Conservation (phyloP, 2,329 filamentous ascomycete genomes). For the Phyllosticta citribraziliensis region DNA sequence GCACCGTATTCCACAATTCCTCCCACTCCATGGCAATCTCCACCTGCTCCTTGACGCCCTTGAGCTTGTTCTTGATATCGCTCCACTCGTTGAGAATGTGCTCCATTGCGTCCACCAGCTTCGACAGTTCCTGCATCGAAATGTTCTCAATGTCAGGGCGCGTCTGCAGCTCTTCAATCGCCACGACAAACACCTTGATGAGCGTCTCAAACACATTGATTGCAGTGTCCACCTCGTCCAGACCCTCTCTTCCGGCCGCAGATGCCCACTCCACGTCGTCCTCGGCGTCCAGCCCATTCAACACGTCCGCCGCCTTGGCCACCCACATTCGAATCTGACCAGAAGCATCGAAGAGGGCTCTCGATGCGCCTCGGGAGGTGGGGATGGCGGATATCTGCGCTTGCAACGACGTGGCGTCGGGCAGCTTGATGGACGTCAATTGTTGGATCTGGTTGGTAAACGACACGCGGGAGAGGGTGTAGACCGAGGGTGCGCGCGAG, state of each 20-base stretch:
- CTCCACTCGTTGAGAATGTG: conserved; percentile 75
- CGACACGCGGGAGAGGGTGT: conserved; percentile 82
- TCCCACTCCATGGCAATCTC: conserved; percentile 99
- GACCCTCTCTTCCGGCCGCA: conserved; percentile 73
- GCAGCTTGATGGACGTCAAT: conserved; percentile 80
- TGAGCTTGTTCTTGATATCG: conserved; percentile 66
- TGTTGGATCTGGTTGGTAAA: conserved; percentile 91
- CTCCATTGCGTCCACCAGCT: conserved; percentile 82
- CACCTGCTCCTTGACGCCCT: conserved; percentile 76
- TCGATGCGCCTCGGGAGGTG: conserved; percentile 73
- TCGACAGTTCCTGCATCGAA: conserved; percentile 58
- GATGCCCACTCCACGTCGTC: conserved; percentile 96
- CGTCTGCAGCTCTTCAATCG: conserved; percentile 83
- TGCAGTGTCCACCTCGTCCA: conserved; percentile 58
- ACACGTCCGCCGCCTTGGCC: conserved; percentile 78
- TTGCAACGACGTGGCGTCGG: conserved; percentile 73
- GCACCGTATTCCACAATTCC: conserved; percentile 85
- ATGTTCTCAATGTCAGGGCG: conserved; percentile 67
- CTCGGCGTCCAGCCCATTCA: conserved; percentile 81
- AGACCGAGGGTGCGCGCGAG: conserved; percentile 72
- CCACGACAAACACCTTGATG: conserved; percentile 83
- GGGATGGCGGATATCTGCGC: conserved; percentile 76
- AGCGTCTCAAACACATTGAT: conserved; percentile 79
- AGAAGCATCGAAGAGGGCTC: conserved; percentile 73
- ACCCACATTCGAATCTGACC: conserved; percentile 95